Base-by-base conservation (phyloP, 352 stramenopile genomes). In the Pythium insidiosum region DNA sequence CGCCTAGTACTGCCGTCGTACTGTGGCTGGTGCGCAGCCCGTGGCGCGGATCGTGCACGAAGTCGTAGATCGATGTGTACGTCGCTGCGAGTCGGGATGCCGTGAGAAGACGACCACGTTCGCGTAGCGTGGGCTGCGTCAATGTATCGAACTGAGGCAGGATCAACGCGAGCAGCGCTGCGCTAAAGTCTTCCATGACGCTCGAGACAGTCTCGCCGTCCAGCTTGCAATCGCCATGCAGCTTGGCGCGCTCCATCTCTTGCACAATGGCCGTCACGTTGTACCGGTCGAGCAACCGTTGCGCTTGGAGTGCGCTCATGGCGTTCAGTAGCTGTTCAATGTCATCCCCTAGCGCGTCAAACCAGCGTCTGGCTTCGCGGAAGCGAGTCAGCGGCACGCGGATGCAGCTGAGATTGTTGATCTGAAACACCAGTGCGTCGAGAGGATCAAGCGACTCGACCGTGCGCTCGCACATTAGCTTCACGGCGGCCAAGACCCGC, bases 331-430 rank as follows among this genome's bases (percentile, higher is more conserved):
- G 76, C 6, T 52, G 24, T 0, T 66, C 47, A 43, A 84, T 52
- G 6, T 79, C 57, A 6, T 38, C 37, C 6, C 53, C 43, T 21
- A 84, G 64, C 23, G 40, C 29, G 6, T 28, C 39, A 25, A 58
- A 47, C 70, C 71, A 87, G 38, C 54, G 56, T 0, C 42, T 40
- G 11, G 68, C 72, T 40, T 80, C 68, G 4, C 48, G 49, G 29
- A 83, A 83, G 9, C 54, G 57, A n/a, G 31, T 34, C 1, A 87
- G 49, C 4, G 63, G 56, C 4, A 63, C 64, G 16, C 75, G 67
- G 19, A 89, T 10, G 29, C 74, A 84, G 41, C 66, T 83, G n/a
- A 86, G 53, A 43, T 87, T 84, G 52, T 89, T 86, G 43, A 84
- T 57, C 5, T 64, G 64, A 43, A 89, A 84, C 20, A 89, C 65